These are phyloP conservation scores for Trypanosoma rangeli DNA, from an alignment of 208 protist species.

Conservation along the genomic window DNA sequence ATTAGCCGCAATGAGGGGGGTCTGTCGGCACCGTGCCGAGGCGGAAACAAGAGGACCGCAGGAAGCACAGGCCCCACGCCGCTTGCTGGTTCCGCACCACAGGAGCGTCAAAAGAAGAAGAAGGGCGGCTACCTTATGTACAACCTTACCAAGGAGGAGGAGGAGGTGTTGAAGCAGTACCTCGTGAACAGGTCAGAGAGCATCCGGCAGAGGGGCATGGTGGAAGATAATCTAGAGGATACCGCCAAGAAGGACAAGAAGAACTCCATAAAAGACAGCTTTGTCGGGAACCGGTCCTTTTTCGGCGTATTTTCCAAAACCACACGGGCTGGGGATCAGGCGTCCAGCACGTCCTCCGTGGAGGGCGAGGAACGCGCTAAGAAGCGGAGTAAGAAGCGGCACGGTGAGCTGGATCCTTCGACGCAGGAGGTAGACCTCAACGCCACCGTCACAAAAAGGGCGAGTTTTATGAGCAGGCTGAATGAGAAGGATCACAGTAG, in stretches of 20 bases:
- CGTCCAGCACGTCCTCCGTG: not conserved
- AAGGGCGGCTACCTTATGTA: conserved; percentile 83
- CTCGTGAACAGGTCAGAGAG: conserved; percentile 28
- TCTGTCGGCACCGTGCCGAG: not conserved
- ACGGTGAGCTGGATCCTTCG: not conserved
- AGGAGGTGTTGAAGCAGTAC: conserved; percentile 59
- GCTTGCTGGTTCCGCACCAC: not conserved
- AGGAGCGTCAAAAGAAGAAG: conserved; percentile 40
- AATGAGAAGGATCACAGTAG: not conserved
- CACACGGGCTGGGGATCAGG: not conserved
- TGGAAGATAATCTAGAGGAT: not conserved
- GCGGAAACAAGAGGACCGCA: not conserved
- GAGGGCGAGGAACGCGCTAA: conserved; percentile 8
- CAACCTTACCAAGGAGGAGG: conserved; percentile 74
- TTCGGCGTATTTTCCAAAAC: not conserved
- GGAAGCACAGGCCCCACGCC: not conserved
- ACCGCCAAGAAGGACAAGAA: conserved; percentile 19
- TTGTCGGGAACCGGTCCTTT: conserved; percentile 7
- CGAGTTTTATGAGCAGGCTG: no score
- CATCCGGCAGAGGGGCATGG: not conserved
- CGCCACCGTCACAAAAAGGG: not conserved
- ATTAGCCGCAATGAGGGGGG: not conserved
- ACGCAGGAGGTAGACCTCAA: not conserved
- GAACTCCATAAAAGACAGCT: not conserved
- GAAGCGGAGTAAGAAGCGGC: not conserved